Evolutionary conservation across 306 rosid species (phyloP).

Genomic region (Cicer chorassanicum): DNA sequence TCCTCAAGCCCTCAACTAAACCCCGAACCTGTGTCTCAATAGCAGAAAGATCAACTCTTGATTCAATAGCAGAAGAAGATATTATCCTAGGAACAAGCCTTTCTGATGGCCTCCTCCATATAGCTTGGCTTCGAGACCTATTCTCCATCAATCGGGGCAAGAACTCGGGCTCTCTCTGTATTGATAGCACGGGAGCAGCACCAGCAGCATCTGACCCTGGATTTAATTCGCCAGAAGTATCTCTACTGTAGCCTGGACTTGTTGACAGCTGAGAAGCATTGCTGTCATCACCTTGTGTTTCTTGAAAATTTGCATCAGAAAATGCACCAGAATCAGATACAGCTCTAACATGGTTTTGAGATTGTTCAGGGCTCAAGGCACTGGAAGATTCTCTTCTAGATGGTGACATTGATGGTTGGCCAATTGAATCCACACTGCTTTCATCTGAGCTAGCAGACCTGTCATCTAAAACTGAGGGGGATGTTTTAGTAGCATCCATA

Average conservation of each 20-base stretch:
- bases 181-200: constrained; percentile 46
- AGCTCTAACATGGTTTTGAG: constrained; percentile 65
- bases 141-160: constrained; percentile 56
- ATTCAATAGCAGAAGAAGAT: constrained; percentile 58
- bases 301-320: constrained; percentile 56
- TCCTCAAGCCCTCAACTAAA: constrained; percentile 75
- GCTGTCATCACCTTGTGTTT: constrained; percentile 61
- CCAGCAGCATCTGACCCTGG: constrained; percentile 60
- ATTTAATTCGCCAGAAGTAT: constrained; percentile 66
- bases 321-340: constrained; percentile 69
- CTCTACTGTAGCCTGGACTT: constrained; percentile 70
- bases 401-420: constrained; percentile 64
- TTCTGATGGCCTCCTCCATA: constrained; percentile 75
- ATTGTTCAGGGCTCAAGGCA: constrained; percentile 55
- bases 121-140: constrained; percentile 67
- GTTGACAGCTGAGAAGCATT: constrained; percentile 56
- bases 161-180: constrained; percentile 66
- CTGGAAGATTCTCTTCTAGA: constrained; percentile 62
- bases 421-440: constrained; percentile 58
- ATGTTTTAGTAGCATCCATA: constrained; percentile 57
- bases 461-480: constrained; percentile 61
- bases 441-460: constrained; percentile 71
- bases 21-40: constrained; percentile 73
- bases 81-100: constrained; percentile 68
- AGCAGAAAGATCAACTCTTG: constrained; percentile 76